Percentiles rank a stretch among this genome's conserved stretches.
Evolutionary conservation across 176 grass and related monocot species (phyloP).

Genomic region (Raddia distichophylla): DNA sequence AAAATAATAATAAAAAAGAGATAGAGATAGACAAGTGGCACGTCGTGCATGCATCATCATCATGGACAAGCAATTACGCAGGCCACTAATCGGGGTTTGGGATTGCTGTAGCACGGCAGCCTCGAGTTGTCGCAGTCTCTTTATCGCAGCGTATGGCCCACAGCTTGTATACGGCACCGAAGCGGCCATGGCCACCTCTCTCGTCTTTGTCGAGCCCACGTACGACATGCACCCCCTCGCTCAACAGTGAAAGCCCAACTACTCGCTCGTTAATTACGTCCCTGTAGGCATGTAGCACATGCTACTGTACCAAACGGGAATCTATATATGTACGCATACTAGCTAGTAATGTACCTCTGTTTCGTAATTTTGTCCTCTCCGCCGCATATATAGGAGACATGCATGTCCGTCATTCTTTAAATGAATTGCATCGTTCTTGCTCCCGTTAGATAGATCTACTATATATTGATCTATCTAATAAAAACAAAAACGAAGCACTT

Average conservation of each 20-base stretch:
- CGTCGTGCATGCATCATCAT: not conserved
- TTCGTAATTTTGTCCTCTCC: no score
- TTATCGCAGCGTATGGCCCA: not conserved
- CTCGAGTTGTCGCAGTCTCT: not conserved
- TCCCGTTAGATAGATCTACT: no score
- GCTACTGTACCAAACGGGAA: not conserved
- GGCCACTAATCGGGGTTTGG: slow-evolving; percentile 6
- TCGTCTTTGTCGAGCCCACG: not conserved
- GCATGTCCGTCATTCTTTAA: no score
- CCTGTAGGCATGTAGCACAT: not conserved
- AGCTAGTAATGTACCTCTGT: no score
- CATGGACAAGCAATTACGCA: not conserved
- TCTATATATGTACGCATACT: not conserved
- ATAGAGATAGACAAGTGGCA: not conserved
- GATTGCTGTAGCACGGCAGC: not conserved
- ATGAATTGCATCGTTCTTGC: no score
- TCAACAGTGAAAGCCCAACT: slow-evolving; percentile 22
- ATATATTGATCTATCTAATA: no score
- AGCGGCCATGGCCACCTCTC: not conserved
- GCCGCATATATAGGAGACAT: no score
- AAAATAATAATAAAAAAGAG: not conserved
- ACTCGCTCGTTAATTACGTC: not conserved
- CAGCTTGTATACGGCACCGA: slow-evolving; percentile 23
- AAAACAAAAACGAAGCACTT: no score
- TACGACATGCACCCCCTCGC: no score